Conservation (phyloP, 371 early-diverging fungal genomes). For the Mycotypha africana region DNA sequence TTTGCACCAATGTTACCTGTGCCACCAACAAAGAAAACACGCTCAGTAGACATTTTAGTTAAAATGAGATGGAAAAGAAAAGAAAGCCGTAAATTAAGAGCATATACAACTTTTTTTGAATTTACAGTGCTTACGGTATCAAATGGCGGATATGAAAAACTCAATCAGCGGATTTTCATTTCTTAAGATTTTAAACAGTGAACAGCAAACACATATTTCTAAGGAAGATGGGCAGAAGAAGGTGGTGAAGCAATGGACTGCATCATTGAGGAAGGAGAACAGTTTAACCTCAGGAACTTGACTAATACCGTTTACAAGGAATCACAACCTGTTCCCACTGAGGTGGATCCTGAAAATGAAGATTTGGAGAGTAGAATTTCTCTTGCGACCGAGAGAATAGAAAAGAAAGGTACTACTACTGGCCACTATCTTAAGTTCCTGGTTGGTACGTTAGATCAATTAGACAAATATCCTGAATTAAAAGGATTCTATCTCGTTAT, state of each 20-base stretch:
- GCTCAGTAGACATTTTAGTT: constrained; percentile 6
- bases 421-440: background rate
- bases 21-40: constrained; percentile 24
- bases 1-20: constrained; percentile 27
- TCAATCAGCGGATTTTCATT: background rate
- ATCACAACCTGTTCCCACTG: constrained; percentile 1
- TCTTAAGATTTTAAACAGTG: background rate
- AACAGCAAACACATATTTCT: constrained; percentile 2
- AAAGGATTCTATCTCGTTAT: background rate
- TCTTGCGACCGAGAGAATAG: constrained; percentile 1
- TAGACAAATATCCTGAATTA: background rate
- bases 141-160: too few relatives aligned
- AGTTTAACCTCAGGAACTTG: constrained; percentile 2
- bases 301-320: constrained; percentile 6
- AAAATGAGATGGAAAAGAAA: too few relatives aligned
- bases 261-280: constrained; percentile 4
- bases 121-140: too few relatives aligned
- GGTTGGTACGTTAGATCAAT: background rate
- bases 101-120: too few relatives aligned
- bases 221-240: constrained; percentile 7
- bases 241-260: constrained; percentile 5
- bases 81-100: too few relatives aligned
- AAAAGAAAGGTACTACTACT: background rate
- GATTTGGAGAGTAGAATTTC: constrained; percentile 2
- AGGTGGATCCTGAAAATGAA: constrained; percentile 6